Evolutionary conservation across 495 filamentous ascomycete genomes (phyloP), one percentile per base, ranked within the genome.

Genomic region (Ramalina intermedia): DNA sequence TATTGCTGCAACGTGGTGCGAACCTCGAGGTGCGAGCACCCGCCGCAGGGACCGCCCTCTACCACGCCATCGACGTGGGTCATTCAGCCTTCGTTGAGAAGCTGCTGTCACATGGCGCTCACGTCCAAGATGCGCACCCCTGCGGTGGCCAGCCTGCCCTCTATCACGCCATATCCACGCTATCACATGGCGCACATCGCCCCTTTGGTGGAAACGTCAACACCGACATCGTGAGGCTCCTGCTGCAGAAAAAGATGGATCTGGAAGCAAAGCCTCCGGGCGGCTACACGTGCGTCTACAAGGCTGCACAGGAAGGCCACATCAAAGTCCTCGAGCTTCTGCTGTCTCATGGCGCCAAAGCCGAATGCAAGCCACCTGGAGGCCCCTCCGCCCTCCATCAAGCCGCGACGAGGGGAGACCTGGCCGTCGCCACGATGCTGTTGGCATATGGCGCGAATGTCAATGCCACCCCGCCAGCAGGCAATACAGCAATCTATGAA

Each of bases 401-500:
- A 16, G 49, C 56, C 18, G 53, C 49, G 11, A 33, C 35, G 16
- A 52, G 40, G 17, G 42, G 50, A 9, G 37, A 58, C 18, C 21
- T 48, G 9, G 46, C 29, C 8, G 44, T 54, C 21, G 27, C 46
- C 12, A 35, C 44, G 16, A 3, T 51, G 7, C 39, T 58, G 33
- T 42, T 56, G 3, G 40, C 43, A 16, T 13, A 44, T 37, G 53
- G 53, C 17, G 56, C 53, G 13, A 23, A 58, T 35, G 53, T 53
- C 13, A 48, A 58, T 14, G 37, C 43, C 20, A 53, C 20, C 5
- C 52, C 56, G 4, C 49, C 46, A 14, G 53, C 42, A 9, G 49
- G 48, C 5, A 50, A 48, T 18, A 55, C 56, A 9, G 53, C 56
- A 1, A 39, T 58, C 14, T 44, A 39, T 48, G 41, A 58, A 9